phyloP scores from a whole-genome alignment of 2,329 filamentous ascomycete species.

The Pseudopithomyces maydicus region DNA sequence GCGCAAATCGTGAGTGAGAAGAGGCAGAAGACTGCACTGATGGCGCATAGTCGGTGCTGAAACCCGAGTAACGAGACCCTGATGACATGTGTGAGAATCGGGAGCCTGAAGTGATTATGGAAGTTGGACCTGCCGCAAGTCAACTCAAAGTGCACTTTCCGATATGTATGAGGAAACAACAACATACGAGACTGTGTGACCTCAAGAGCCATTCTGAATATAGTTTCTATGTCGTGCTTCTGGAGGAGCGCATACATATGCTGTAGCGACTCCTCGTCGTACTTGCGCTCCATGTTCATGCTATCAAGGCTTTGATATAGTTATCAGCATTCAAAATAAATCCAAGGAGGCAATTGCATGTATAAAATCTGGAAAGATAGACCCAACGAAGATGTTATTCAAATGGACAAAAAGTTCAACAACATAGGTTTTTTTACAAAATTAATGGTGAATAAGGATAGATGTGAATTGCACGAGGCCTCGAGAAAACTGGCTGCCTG shows the following conservation, averaged over 20 bases:
- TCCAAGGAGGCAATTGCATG: no score
- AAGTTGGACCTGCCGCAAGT: not conserved
- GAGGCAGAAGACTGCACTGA: not conserved
- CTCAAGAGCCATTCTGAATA: constrained; percentile 2
- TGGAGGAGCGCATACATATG: constrained; percentile 2
- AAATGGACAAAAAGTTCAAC: not conserved
- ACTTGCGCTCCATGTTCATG: not conserved
- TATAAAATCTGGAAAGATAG: no score
- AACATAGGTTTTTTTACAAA: not conserved
- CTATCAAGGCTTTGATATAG: not conserved
- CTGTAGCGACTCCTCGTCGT: constrained; percentile 5
- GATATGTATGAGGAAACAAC: not conserved
- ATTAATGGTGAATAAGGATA: no score
- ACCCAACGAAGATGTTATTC: no score
- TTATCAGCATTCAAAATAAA: not conserved
- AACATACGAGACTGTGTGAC: not conserved
- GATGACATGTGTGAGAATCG: constrained; percentile 2
- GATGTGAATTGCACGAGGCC: not conserved
- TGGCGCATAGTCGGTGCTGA: constrained; percentile 2
- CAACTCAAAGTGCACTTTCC: not conserved
- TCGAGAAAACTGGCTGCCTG: constrained; percentile 2
- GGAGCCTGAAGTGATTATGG: not conserved
- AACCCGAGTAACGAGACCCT: not conserved
- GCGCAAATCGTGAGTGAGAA: not conserved
- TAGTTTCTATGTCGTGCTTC: not conserved